These are phyloP conservation scores for Rubroboletus pulcherrimus DNA, from an alignment of 768 basidiomycete genomes.

Conservation along the genomic window DNA sequence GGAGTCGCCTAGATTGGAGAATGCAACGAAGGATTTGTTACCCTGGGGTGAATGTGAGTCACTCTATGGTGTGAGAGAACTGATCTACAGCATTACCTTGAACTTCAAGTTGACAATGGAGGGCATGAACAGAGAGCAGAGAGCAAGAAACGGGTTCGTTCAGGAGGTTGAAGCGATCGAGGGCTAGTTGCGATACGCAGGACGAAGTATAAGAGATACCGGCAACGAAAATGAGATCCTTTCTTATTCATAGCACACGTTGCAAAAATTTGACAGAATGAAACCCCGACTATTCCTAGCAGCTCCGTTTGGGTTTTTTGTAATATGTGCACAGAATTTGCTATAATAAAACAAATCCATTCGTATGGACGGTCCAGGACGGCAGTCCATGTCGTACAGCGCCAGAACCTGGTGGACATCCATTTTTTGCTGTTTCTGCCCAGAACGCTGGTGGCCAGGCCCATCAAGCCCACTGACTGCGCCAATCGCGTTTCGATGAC, in stretches of 20 bases:
- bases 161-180: slow-evolving; percentile 14
- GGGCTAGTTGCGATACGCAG: slow-evolving; percentile 5
- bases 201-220: slow-evolving; percentile 27
- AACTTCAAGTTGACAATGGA: slow-evolving; percentile 85
- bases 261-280: slow-evolving; percentile 30
- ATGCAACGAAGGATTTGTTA: slow-evolving; percentile 94
- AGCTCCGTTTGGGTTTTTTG: slow-evolving; percentile 24
- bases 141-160: neutral
- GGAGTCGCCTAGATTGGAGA: slow-evolving; percentile 81
- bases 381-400: slow-evolving; percentile 19
- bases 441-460: slow-evolving; percentile 4
- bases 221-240: slow-evolving; percentile 13
- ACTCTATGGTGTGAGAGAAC: neutral
- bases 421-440: slow-evolving; percentile 10
- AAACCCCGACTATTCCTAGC: slow-evolving; percentile 32
- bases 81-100: slow-evolving; percentile 45
- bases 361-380: slow-evolving; percentile 12
- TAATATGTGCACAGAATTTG: slow-evolving; percentile 9
- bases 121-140: slow-evolving; percentile 47
- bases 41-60: slow-evolving; percentile 44
- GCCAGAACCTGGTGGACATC: slow-evolving; percentile 13
- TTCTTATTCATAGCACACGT: slow-evolving; percentile 21
- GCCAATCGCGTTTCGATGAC: slow-evolving; percentile 20
- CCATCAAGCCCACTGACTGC: neutral
- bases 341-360: slow-evolving; percentile 17